Evolutionary conservation across 495 filamentous ascomycete genomes (phyloP).

Genomic region (Pyronema domesticum): DNA sequence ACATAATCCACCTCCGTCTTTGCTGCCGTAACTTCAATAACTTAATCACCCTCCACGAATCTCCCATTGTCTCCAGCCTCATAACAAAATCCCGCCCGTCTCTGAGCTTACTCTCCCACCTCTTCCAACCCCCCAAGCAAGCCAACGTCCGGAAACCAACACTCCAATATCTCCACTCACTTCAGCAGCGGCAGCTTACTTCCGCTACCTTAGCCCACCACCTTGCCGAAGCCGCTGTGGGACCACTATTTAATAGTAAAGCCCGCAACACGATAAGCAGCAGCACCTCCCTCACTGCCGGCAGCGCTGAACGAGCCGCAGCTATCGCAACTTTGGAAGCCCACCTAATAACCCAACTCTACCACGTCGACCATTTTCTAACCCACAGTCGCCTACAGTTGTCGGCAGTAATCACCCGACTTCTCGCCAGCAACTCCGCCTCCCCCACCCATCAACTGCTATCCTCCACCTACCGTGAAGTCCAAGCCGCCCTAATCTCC

Average conservation of each 20-base stretch:
- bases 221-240: slow-evolving; percentile 20
- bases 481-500: slow-evolving; percentile 16
- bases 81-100: slow-evolving; percentile 8
- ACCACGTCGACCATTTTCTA: slow-evolving; percentile 23
- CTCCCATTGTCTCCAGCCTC: slow-evolving; percentile 8
- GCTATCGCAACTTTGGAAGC: background rate
- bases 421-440: slow-evolving; percentile 17
- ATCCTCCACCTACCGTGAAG: slow-evolving; percentile 9
- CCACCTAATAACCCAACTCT: slow-evolving; percentile 17
- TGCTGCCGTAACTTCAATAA: slow-evolving; percentile 24
- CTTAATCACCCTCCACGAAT: slow-evolving; percentile 22
- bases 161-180: slow-evolving; percentile 18
- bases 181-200: slow-evolving; percentile 19
- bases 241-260: slow-evolving; percentile 13
- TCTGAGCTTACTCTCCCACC: slow-evolving; percentile 12
- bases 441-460: slow-evolving; percentile 10
- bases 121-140: slow-evolving; percentile 20
- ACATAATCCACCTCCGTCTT: slow-evolving; percentile 13
- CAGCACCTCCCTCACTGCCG: background rate
- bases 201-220: slow-evolving; percentile 20
- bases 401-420: slow-evolving; percentile 12
- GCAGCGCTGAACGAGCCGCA: too few relatives aligned
- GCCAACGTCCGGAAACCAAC: slow-evolving; percentile 7
- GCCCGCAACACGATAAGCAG: background rate
- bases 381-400: slow-evolving; percentile 22